These are phyloP conservation scores for Pseudogymnoascus sp. DNA, from an alignment of 2,329 filamentous ascomycete species.

Conservation along the genomic window DNA sequence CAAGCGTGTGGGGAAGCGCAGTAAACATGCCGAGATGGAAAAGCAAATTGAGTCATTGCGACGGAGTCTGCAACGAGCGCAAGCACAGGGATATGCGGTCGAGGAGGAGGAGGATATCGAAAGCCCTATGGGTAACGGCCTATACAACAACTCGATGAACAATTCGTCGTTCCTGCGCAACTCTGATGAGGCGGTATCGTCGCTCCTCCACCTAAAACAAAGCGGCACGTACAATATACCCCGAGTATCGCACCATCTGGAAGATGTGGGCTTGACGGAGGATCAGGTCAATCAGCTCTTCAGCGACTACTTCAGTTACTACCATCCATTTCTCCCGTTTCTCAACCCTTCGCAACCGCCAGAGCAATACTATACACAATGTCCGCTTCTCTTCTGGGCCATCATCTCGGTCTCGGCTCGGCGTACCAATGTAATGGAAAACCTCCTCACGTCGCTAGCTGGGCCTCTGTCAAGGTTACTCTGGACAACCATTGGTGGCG, in stretches of 20 bases:
- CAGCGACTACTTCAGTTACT: constrained; percentile 64
- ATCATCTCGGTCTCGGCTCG: constrained; percentile 69
- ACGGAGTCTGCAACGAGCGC: constrained; percentile 52
- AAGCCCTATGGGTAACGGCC: constrained; percentile 50
- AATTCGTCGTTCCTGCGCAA: constrained; percentile 50
- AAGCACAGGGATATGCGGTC: constrained; percentile 48
- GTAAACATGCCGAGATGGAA: constrained; percentile 79
- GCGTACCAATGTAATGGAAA: constrained; percentile 53
- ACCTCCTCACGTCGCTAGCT: constrained; percentile 58
- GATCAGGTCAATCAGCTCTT: constrained; percentile 59
- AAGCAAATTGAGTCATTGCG: constrained; percentile 67
- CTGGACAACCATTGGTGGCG: constrained; percentile 69
- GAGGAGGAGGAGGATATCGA: constrained; percentile 48
- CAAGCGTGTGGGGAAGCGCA: constrained; percentile 74
- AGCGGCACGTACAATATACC: constrained; percentile 38
- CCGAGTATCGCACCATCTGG: constrained; percentile 36
- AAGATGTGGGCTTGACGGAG: constrained; percentile 56
- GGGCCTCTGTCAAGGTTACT: constrained; percentile 61
- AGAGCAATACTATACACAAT: constrained; percentile 68
- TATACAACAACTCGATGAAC: constrained; percentile 54
- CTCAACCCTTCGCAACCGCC: constrained; percentile 59
- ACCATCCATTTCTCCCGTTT: constrained; percentile 72
- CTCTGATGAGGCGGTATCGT: constrained; percentile 61
- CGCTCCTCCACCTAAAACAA: constrained; percentile 57
- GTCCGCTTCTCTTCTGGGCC: constrained; percentile 78